A percentile compares a stretch with the other conserved stretches of the same genome.
These are phyloP conservation scores for Westerdykella aurantiaca DNA, from an alignment of 2,329 filamentous ascomycete genomes.

Conservation along the genomic window DNA sequence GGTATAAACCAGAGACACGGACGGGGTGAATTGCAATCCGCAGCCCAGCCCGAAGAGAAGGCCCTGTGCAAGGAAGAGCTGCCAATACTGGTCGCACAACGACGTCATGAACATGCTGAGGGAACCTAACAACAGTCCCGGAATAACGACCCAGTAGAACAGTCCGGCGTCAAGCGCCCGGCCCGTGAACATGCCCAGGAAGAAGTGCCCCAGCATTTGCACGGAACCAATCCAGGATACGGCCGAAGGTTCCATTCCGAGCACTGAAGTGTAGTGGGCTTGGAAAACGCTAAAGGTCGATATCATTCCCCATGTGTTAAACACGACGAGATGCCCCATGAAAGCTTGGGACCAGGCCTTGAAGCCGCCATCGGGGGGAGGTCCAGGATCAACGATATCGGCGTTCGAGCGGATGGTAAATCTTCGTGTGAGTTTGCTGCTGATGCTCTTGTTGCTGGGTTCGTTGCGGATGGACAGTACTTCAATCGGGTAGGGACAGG, in stretches of 20 bases:
- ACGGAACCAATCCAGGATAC: constrained; percentile 51
- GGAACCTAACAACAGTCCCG: constrained; percentile 41
- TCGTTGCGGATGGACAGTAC: background rate
- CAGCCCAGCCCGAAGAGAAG: constrained; percentile 30
- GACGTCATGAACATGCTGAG: constrained; percentile 51
- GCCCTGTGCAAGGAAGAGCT: constrained; percentile 38
- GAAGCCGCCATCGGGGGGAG: constrained; percentile 35
- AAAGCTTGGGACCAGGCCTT: constrained; percentile 35
- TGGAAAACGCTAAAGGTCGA: constrained; percentile 36
- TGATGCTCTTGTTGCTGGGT: background rate
- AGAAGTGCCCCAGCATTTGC: constrained; percentile 48
- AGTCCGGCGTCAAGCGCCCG: constrained; percentile 49
- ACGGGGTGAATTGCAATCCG: constrained; percentile 33
- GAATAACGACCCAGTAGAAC: constrained; percentile 41
- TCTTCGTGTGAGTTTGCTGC: constrained; percentile 15
- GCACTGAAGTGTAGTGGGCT: constrained; percentile 27
- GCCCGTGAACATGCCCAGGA: constrained; percentile 47
- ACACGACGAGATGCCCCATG: constrained; percentile 34
- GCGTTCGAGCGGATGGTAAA: constrained; percentile 31
- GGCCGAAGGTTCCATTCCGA: constrained; percentile 35
- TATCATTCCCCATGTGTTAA: constrained; percentile 37
- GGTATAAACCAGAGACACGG: constrained; percentile 37
- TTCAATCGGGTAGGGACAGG: too few species aligned
- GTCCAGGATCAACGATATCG: constrained; percentile 30
- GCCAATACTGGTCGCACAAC: constrained; percentile 46